These are phyloP conservation scores for Exophiala calicioides DNA, from an alignment of 2,329 filamentous ascomycete genomes.

Conservation along the genomic window DNA sequence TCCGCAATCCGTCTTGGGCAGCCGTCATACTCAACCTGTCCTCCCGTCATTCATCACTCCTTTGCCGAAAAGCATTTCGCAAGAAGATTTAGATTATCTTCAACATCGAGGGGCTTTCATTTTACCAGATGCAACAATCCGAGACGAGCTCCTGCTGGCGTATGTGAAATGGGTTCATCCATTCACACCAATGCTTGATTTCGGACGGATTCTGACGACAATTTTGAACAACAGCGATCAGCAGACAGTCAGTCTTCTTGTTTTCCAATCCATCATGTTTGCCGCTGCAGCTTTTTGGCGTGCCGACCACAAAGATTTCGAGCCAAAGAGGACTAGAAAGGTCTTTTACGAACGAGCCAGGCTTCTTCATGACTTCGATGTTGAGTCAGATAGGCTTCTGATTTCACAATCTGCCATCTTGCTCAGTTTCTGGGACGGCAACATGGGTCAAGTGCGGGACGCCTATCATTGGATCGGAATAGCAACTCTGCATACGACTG, in stretches of 20 bases:
- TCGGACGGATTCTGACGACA: constrained; percentile 58
- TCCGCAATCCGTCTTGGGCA: too few relatives aligned
- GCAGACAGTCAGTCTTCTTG: constrained; percentile 73
- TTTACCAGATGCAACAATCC: constrained; percentile 68
- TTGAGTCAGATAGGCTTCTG: constrained; percentile 83
- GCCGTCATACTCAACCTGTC: constrained; percentile 51
- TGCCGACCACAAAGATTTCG: constrained; percentile 69
- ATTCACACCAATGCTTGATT: constrained; percentile 83
- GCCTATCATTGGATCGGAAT: constrained; percentile 99
- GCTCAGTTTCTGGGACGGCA: constrained; percentile 98
- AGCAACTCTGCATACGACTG: constrained; percentile 86
- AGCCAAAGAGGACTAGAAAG: constrained; percentile 77
- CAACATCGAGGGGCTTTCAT: constrained; percentile 80
- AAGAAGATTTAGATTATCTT: constrained; percentile 80
- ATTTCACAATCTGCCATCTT: constrained; percentile 85
- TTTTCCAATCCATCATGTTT: constrained; percentile 96
- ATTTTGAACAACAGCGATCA: constrained; percentile 68
- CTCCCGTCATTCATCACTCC: constrained; percentile 74
- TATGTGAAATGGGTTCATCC: constrained; percentile 90
- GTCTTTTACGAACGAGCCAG: constrained; percentile 80
- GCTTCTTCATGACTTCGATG: constrained; percentile 92
- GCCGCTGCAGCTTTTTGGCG: constrained; percentile 85
- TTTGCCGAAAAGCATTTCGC: constrained; percentile 71
- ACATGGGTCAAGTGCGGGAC: constrained; percentile 93
- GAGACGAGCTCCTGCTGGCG: constrained; percentile 76